A percentile compares a stretch with the other conserved stretches of the same genome.
These are phyloP conservation scores for Thermoascus crustaceus DNA, from an alignment of 2,329 filamentous ascomycete genomes.

Conservation along the genomic window DNA sequence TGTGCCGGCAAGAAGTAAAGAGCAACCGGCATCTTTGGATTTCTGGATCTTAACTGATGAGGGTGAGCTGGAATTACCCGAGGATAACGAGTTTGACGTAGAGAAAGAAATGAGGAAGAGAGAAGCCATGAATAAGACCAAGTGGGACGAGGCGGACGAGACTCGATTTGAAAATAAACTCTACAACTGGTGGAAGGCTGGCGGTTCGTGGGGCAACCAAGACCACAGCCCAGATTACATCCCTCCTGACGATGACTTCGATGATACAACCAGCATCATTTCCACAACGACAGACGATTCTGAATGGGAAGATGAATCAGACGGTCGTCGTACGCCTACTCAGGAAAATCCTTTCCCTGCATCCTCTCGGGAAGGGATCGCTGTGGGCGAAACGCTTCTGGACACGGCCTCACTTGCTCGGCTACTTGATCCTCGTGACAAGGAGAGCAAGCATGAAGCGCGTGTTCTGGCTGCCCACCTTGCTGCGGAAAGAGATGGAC, in stretches of 20 bases:
- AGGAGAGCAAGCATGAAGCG: slow-evolving; percentile 73
- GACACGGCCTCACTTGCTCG: slow-evolving; percentile 63
- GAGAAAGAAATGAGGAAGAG: slow-evolving; percentile 67
- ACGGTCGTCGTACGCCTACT: slow-evolving; percentile 63
- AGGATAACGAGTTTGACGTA: slow-evolving; percentile 63
- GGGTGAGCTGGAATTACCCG: slow-evolving; percentile 48
- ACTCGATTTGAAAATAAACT: slow-evolving; percentile 62
- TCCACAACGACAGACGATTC: slow-evolving; percentile 50
- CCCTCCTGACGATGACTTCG: slow-evolving; percentile 48
- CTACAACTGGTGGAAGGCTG: slow-evolving; percentile 76
- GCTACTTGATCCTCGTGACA: slow-evolving; percentile 70
- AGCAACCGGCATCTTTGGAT: slow-evolving; percentile 29
- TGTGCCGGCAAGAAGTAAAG: slow-evolving; percentile 8
- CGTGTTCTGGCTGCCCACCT: slow-evolving; percentile 74
- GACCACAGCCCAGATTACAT: slow-evolving; percentile 75
- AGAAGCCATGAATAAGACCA: slow-evolving; percentile 37
- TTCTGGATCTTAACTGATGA: slow-evolving; percentile 49
- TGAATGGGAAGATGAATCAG: slow-evolving; percentile 41
- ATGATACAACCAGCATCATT: slow-evolving; percentile 74
- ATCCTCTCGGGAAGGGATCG: slow-evolving; percentile 38
- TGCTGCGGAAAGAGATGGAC: slow-evolving; percentile 44
- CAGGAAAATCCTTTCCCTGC: slow-evolving; percentile 50
- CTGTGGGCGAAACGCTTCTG: slow-evolving; percentile 54
- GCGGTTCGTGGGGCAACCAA: slow-evolving; percentile 75
- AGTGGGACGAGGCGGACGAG: slow-evolving; percentile 47